Conservation (phyloP, 768 basidiomycete species). For the Serendipita sp. region DNA sequence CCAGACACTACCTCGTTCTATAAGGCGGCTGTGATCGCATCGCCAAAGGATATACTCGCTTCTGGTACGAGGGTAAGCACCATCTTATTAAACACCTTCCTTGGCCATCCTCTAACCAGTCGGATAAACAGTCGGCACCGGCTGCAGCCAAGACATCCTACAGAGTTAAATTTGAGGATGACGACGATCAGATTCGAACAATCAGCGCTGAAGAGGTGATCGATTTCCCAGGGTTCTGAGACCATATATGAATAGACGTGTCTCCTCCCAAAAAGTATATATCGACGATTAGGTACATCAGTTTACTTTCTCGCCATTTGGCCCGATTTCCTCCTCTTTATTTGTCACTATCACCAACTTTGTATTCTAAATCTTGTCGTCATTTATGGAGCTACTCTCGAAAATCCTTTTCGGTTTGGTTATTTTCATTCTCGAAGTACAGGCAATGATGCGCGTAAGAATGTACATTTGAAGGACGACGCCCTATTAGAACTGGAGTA, state of each 20-base stretch:
- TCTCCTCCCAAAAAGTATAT: background rate
- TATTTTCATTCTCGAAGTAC: too few relatives aligned
- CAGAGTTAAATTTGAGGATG: constrained; percentile 77
- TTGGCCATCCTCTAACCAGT: too few relatives aligned
- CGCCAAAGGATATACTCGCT: constrained; percentile 32
- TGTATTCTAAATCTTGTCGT: background rate
- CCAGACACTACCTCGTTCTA: constrained; percentile 88
- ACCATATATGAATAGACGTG: background rate
- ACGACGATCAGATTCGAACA: constrained; percentile 65
- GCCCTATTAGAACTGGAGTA: too few relatives aligned
- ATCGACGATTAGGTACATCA: background rate
- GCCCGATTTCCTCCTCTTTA: background rate
- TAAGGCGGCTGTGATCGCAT: constrained; percentile 65
- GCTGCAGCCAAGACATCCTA: constrained; percentile 39
- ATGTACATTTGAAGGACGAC: too few relatives aligned
- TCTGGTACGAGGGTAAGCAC: constrained; percentile 23
- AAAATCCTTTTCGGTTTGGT: background rate
- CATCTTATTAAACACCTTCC: constrained; percentile 17
- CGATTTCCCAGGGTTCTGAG: constrained; percentile 27
- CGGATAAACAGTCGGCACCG: background rate
- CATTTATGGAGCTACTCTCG: background rate
- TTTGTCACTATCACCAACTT: background rate
- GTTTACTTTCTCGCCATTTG: too few relatives aligned
- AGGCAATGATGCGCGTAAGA: too few relatives aligned
- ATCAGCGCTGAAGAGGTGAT: constrained; percentile 71